phyloP scores from a whole-genome alignment of 345 rosid genomes.

The Eucalyptus virginea region DNA sequence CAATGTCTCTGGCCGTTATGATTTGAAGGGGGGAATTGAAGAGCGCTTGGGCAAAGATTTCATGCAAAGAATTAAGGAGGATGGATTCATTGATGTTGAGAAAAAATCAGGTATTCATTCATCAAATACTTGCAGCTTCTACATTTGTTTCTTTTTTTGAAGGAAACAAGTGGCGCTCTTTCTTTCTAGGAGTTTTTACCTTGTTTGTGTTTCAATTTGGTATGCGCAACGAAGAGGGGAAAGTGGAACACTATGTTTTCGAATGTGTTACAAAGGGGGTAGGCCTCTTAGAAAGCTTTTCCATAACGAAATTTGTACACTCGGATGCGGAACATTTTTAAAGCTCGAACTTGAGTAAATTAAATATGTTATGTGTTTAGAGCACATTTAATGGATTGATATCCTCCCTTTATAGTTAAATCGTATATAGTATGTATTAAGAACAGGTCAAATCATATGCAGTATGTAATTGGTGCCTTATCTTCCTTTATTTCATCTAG shows the following conservation, averaged over 20 bases:
- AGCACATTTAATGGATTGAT: not conserved
- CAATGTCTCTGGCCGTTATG: conserved; percentile 72
- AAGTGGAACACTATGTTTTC: not conserved
- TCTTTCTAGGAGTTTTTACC: not conserved
- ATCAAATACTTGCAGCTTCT: not conserved
- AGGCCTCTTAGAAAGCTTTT: not conserved
- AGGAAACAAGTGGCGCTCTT: not conserved
- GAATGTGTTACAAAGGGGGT: not conserved
- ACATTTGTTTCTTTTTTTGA: not conserved
- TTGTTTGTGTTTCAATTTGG: not conserved
- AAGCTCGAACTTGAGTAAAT: not conserved
- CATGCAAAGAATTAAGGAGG: conserved; percentile 32
- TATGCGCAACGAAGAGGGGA: not conserved
- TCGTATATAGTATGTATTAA: not conserved
- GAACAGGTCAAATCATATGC: not conserved
- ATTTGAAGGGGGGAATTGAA: conserved; percentile 52
- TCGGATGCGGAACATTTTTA: not conserved
- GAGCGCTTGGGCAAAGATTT: conserved; percentile 56
- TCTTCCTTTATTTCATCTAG: not conserved
- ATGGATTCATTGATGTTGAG: conserved; percentile 46
- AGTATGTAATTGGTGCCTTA: not conserved
- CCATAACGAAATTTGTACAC: not conserved
- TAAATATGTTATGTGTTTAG: not conserved
- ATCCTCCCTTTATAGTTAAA: not conserved
- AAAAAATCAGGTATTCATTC: conserved; percentile 28